Conservation (phyloP, 176 grass and related monocot species). For the Calamus simplicifolius region DNA sequence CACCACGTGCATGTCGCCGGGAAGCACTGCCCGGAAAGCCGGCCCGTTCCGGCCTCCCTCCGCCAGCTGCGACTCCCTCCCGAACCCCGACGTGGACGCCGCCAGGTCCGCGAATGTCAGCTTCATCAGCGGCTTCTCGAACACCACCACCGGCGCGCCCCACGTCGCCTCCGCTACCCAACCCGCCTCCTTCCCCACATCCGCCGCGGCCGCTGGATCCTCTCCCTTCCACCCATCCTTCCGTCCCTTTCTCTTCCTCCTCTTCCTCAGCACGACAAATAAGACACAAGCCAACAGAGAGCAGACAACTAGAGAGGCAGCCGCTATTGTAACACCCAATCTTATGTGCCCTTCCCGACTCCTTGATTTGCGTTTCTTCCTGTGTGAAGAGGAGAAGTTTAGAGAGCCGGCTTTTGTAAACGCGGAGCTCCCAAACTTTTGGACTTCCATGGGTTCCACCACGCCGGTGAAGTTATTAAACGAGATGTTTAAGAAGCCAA, state of each 20-base stretch:
- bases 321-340: slow-evolving; percentile 7
- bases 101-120: slow-evolving; percentile 70
- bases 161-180: slow-evolving; percentile 42
- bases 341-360: slow-evolving; percentile 6
- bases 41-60: slow-evolving; percentile 47
- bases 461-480: slow-evolving; percentile 60
- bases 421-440: slow-evolving; percentile 42
- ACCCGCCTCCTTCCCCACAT: slow-evolving; percentile 35
- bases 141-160: slow-evolving; percentile 52
- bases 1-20: slow-evolving; percentile 58
- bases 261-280: slow-evolving; percentile 1
- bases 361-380: neutral
- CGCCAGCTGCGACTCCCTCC: slow-evolving; percentile 73
- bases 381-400: slow-evolving; percentile 11
- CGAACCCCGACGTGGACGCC: slow-evolving; percentile 69
- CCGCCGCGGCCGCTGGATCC: slow-evolving; percentile 6
- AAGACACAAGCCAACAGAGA: slow-evolving; percentile 13
- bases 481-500: slow-evolving; percentile 51
- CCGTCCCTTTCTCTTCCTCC: neutral
- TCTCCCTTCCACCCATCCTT: slow-evolving; percentile 21
- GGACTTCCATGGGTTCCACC: slow-evolving; percentile 12
- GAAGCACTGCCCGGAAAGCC: slow-evolving; percentile 68
- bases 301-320: slow-evolving; percentile 1
- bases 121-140: slow-evolving; percentile 71
- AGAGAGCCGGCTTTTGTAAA: slow-evolving; percentile 43